Base-by-base conservation (phyloP, 1,284 basidiomycete genomes). In the Ceratobasidium sp. region DNA sequence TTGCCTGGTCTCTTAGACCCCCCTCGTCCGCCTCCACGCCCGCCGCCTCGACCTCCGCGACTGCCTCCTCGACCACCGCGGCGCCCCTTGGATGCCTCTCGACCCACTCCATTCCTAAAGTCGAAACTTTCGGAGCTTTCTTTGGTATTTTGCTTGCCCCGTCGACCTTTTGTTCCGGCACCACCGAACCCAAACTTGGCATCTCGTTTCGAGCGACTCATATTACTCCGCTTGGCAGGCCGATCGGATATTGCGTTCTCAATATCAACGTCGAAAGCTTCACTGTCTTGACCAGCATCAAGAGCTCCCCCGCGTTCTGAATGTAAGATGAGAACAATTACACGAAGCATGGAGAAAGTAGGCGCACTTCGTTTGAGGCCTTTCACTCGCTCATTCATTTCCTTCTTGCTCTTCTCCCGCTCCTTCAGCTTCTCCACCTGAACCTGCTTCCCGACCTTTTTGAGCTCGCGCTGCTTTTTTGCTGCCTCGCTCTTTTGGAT, bases 401-500 rank as follows among this genome's bases (percentile, higher is more conserved):
- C 77, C 74, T 81, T 81, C 79, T 83, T 86, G 76, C 83, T 83
- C 75, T 81, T 79, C 79, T 93, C 88, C 56, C 94, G 82, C 83
- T 94, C 90, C 79, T 90, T 88, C 77, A 90, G 83, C 81, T 93
- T 93, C 82, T 95, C 92, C 67, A 90, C 82, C 81, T 96, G 94
- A 25, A 98, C 95, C 81, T 98, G 94, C 81, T 98, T 98, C 60
- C 96, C 96, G 78, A 94, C 97, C 85, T 98, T 98, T 84, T 98
- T 98, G 74, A 95, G 91, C 79, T 98, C 93, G 64, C 96, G 86
- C 81, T 98, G 93, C 78, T 90, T 91, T 78, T 93, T 88, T 78
- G 95, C 96, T 72, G 94, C 92, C 79, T 98, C 96, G 73, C 90
- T 87, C 79, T 92, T 93, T 81, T 98, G 96, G 79, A 98, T 95